Evolutionary conservation across 169 alveolate species (phyloP), one percentile per base, ranked within the genome.

Genomic region (Cryptosporidium canis): DNA sequence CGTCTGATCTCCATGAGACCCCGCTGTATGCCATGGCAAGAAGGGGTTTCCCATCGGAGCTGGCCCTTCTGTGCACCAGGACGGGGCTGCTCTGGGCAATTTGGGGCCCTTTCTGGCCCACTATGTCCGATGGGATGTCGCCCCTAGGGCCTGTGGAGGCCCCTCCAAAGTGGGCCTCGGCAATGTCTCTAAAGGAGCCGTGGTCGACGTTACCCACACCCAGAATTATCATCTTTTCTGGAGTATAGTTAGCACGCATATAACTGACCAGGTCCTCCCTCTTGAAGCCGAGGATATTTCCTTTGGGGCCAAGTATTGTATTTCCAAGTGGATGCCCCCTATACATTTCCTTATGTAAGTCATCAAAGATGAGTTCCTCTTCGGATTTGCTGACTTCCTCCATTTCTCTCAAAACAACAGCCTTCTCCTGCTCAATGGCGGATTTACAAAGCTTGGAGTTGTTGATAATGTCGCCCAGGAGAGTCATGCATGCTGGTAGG

Each of bases 141-240:
- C 83, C 95, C 83, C 92, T 92, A 64, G 91, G 96, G 55, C 61
- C 8, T 12, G 35, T 93, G 51, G 90, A 94, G 35, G 87, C 63
- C 31, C 65, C 91, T 45, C 83, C 85, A 72, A 94, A 87, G 83
- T 92, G 83, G 37, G 90, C 92, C 43, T 94, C 94, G 11, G 96
- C 96, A n/a, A 92, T 83, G 18, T 92, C 95, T 2, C 94, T 97
- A 65, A 97, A 67, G 48, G 93, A 83, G 45, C 94, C 93, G 77
- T 97, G 99, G 12, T 96, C 85, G 45, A 96, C 94, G 85, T 95
- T 92, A 44, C 99, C 99, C 53, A 96, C 97, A 47, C 98, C 98
- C 37, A 96, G 94, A 37, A 96, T 83, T 12, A 92, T 92, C 94
- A 98, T 93, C 55, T 97, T 94, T 51, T 96, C 98, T 16, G 98